Conservation (phyloP, 1,139 yeast genomes). For the Meyerozyma carpophila region DNA sequence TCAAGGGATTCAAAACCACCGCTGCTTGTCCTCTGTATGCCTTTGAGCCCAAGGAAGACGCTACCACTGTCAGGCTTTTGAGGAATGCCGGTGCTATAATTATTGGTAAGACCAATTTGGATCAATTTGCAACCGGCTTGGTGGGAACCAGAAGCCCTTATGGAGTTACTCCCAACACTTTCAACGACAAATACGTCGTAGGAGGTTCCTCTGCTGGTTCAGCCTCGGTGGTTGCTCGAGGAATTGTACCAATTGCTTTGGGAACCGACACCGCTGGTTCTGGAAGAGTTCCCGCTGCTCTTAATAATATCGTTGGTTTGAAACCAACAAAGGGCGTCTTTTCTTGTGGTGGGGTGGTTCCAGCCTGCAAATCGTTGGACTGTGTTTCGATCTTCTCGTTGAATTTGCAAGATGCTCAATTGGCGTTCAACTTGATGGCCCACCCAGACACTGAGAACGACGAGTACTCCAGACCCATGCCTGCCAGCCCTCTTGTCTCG, state of each 20-base stretch:
- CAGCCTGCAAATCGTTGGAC: slow-evolving; percentile 95
- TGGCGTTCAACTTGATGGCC: slow-evolving; percentile 64
- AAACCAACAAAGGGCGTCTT: slow-evolving; percentile 89
- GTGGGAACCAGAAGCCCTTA: slow-evolving; percentile 95
- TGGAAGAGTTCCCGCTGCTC: slow-evolving; percentile 96
- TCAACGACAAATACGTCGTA: slow-evolving; percentile 68
- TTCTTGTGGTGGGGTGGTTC: slow-evolving; percentile 84
- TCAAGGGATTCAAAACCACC: slow-evolving; percentile 73
- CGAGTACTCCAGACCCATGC: slow-evolving; percentile 74
- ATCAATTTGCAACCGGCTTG: slow-evolving; percentile 94
- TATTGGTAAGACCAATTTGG: slow-evolving; percentile 88
- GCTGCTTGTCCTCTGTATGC: slow-evolving; percentile 90
- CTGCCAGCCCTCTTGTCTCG: slow-evolving; percentile 55
- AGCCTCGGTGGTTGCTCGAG: slow-evolving; percentile 82
- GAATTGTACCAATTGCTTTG: slow-evolving; percentile 79
- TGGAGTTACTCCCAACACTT: slow-evolving; percentile 79
- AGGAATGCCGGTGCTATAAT: slow-evolving; percentile 85
- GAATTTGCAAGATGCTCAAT: slow-evolving; percentile 77
- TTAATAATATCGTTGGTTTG: slow-evolving; percentile 84
- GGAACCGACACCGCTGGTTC: slow-evolving; percentile 99
- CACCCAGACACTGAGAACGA: slow-evolving; percentile 66
- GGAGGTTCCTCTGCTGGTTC: slow-evolving; percentile 99
- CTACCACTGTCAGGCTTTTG: slow-evolving; percentile 65
- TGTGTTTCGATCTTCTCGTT: slow-evolving; percentile 83
- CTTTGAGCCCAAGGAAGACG: slow-evolving; percentile 62